These are phyloP conservation scores for Irpex sp. DNA, from an alignment of 1,284 basidiomycete genomes.

Conservation along the genomic window DNA sequence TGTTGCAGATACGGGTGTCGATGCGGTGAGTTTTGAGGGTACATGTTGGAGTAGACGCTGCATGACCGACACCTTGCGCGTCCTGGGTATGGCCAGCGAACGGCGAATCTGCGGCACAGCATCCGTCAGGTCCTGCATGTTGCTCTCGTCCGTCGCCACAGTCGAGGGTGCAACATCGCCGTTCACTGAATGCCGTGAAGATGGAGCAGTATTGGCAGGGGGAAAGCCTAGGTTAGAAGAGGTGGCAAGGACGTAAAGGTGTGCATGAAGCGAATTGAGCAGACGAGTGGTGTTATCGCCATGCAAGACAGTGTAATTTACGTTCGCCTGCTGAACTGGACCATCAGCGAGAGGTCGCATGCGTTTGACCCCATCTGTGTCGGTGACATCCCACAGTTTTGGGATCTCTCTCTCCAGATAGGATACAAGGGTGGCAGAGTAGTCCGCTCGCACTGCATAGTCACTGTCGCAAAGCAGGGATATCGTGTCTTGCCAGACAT, in stretches of 20 bases:
- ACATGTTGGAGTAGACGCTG: slow-evolving; percentile 44
- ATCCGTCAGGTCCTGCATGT: slow-evolving; percentile 11
- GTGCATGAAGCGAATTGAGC: slow-evolving; percentile 75
- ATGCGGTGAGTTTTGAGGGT: slow-evolving; percentile 38
- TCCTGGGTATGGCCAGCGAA: slow-evolving; percentile 45
- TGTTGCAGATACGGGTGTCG: slow-evolving; percentile 52
- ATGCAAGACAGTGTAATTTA: slow-evolving; percentile 47
- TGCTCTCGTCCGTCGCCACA: slow-evolving; percentile 8
- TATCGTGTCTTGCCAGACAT: slow-evolving; percentile 87
- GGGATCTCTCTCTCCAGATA: slow-evolving; percentile 78
- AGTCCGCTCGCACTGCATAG: slow-evolving; percentile 72
- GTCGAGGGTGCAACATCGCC: slow-evolving; percentile 10
- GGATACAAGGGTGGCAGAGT: slow-evolving; percentile 65
- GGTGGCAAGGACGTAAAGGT: slow-evolving; percentile 75
- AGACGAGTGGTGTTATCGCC: slow-evolving; percentile 69
- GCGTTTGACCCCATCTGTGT: slow-evolving; percentile 42
- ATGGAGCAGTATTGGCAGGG: slow-evolving; percentile 33
- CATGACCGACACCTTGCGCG: slow-evolving; percentile 53
- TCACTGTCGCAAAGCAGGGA: slow-evolving; percentile 78
- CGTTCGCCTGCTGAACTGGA: slow-evolving; percentile 42
- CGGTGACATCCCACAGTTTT: slow-evolving; percentile 46
- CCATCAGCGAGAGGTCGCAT: slow-evolving; percentile 39
- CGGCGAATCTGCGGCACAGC: slow-evolving; percentile 36
- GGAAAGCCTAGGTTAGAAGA: slow-evolving; percentile 54
- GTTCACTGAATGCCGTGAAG: slow-evolving; percentile 34